A percentile compares a stretch with the other conserved stretches of the same genome.
Conservation (phyloP, 2,329 filamentous ascomycete species). For the Exophiala calicioides region DNA sequence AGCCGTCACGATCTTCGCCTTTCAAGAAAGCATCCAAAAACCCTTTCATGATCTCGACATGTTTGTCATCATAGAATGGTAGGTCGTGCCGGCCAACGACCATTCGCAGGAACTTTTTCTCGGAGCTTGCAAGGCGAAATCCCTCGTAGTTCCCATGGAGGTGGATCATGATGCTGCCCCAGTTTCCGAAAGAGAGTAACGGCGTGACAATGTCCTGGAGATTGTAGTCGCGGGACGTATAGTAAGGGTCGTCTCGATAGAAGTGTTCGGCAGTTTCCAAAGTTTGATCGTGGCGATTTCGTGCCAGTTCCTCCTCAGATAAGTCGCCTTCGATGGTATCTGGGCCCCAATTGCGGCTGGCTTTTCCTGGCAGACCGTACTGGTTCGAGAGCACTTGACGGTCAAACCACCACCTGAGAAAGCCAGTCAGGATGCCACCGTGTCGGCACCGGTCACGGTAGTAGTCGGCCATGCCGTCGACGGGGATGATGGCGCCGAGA, state of each 20-base stretch:
- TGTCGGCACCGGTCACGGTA: slow-evolving; percentile 62
- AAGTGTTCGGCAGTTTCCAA: slow-evolving; percentile 51
- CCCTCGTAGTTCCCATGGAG: slow-evolving; percentile 69
- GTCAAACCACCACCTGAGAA: slow-evolving; percentile 58
- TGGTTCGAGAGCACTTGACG: slow-evolving; percentile 57
- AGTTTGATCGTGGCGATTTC: slow-evolving; percentile 45
- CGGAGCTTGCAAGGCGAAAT: slow-evolving; percentile 61
- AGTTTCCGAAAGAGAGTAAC: slow-evolving; percentile 67
- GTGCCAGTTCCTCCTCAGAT: slow-evolving; percentile 36
- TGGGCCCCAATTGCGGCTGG: slow-evolving; percentile 55
- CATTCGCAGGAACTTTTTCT: slow-evolving; percentile 68
- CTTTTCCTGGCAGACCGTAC: slow-evolving; percentile 60
- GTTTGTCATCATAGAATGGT: slow-evolving; percentile 70
- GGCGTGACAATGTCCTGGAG: slow-evolving; percentile 68
- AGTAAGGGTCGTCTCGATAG: slow-evolving; percentile 66
- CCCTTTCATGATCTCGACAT: slow-evolving; percentile 66
- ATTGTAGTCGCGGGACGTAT: slow-evolving; percentile 65
- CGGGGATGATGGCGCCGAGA: slow-evolving; percentile 54
- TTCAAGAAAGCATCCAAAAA: slow-evolving; percentile 74
- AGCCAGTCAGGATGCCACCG: slow-evolving; percentile 61
- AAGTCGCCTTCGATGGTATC: slow-evolving; percentile 46
- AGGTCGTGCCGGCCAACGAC: slow-evolving; percentile 71
- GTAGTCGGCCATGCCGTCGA: slow-evolving; percentile 60
- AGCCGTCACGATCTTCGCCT: slow-evolving; percentile 57
- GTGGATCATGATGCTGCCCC: slow-evolving; percentile 70